Evolutionary conservation across 306 rosid species (phyloP), one percentile per base, ranked within the genome.

Genomic region (Castanea sativa): DNA sequence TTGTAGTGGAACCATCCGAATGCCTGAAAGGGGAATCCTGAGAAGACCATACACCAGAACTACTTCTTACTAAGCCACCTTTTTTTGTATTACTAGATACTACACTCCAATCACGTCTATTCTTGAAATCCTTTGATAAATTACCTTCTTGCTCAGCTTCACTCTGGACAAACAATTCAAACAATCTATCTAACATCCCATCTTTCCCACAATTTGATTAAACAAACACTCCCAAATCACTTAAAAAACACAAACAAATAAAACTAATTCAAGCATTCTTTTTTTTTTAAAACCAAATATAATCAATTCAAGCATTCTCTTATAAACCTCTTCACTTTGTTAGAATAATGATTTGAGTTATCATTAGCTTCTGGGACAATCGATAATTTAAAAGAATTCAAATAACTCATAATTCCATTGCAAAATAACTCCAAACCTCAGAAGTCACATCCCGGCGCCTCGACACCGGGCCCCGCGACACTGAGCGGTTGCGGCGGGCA

Each of bases 141-240:
- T 70, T 27, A 70, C 72, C 78, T 25, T 81, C 89, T 30, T 78
- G 83, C 73, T 95, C 98, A 80, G 88, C 90, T 78, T 95, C 99
- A 35, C 98, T 92, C 99, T 95, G 81, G 15, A 71, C 71, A 86
- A 38, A 77, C 63, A 12, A 18, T 16, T 16, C 21, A 16, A 16
- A 65, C 20, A 4, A 16, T 32, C 70, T 59, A 30, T 64, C 21
- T 64, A 14, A 6, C 71, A 32, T 64, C n/a, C 21, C n/a, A 23
- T 68, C 52, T 38, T 18, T 6, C 41, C 4, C 13, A 6, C 7
- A 68, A 68, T 33, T n/a, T 9, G 23, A 68, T 35, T 11, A 33
- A 67, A 10, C 5, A 64, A n/a, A 19, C 65, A 59, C 11, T 14
- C 33, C 21, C 33, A 49, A 55, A 5, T 55, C 58, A 7, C 11